Evolutionary conservation across 1,284 basidiomycete genomes (phyloP), one percentile per base, ranked within the genome.

Genomic region (Cutaneotrichosporon sp.): DNA sequence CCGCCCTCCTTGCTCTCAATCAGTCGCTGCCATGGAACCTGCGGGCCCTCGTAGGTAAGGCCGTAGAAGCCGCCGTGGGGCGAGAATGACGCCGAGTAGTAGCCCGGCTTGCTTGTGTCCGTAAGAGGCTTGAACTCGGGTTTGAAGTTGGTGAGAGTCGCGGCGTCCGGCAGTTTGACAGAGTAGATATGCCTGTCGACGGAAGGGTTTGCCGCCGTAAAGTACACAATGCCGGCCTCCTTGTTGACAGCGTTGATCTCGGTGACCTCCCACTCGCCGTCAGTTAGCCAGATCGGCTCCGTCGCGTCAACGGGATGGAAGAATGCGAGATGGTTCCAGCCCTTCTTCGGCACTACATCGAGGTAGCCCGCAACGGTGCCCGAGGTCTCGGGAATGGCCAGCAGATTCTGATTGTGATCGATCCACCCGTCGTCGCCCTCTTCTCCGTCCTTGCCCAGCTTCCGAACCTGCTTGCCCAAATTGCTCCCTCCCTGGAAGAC

Each of bases 341-440:
- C 92, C 17, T 86, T 81, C 22, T 82, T 83, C 11, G 91, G 88
- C 4, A 92, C 81, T 57, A 97, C 81, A 68, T 97, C 92, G 38
- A 97, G 79, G 72, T 96, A 97, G 12, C 87, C 87, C 2, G 77
- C 74, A 6, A 74, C 42, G 19, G 38, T 34, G 27, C 35, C 37
- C 16, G 11, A n/a, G 7, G 27, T 24, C 11, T 33, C 25, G 31
- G 62, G 64, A 38, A 72, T 57, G 70, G 62, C 78, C 71, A 53
- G 81, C 60, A 60, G 66, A 61, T 55, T 66, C 56, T 73, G 72
- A 8, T 66, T 68, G 56, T 77, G 71, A 46, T 96, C 88, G 61
- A 97, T 90, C 93, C 94, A 97, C 0, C 94, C 94, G 37, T 84
- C 82, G 65, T 94, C 92, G 1, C 84, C 86, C 66, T 92, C 81